Evolutionary conservation across 2,329 filamentous ascomycete species (phyloP).

Genomic region (Alternaria sp.): DNA sequence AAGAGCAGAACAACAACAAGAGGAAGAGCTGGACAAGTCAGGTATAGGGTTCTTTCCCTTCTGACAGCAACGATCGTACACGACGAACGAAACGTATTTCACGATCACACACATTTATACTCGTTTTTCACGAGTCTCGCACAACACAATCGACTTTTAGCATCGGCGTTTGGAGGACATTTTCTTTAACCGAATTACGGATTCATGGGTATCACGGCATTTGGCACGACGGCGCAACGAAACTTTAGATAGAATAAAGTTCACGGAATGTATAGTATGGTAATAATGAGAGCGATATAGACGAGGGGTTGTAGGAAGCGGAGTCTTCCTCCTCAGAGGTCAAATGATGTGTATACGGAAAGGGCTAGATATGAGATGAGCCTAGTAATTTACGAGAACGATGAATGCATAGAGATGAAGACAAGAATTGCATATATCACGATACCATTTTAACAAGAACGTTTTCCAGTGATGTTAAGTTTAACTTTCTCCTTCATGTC

Average conservation of each 20-base stretch:
- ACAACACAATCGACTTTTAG: background rate
- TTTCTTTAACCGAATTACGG: background rate
- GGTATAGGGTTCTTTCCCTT: background rate
- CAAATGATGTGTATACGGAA: background rate
- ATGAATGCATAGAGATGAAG: background rate
- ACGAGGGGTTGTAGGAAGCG: background rate
- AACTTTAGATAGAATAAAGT: background rate
- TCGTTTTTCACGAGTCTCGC: background rate
- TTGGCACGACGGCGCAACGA: background rate
- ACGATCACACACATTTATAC: background rate
- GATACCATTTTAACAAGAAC: background rate
- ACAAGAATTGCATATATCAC: background rate
- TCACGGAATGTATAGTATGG: background rate
- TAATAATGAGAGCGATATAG: background rate
- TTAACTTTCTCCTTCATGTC: background rate
- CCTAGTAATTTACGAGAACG: background rate
- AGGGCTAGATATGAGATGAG: background rate
- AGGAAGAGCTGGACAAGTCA: slow-evolving; percentile 35
- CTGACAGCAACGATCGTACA: background rate
- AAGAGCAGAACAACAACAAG: slow-evolving; percentile 40
- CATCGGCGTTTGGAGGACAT: slow-evolving; percentile 1
- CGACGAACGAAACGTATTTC: background rate
- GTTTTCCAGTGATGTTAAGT: background rate
- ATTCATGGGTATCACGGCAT: background rate
- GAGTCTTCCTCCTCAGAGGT: background rate